Evolutionary conservation across 129 eudicot genomes (phyloP).

Genomic region (Gnaphalium uliginosum): DNA sequence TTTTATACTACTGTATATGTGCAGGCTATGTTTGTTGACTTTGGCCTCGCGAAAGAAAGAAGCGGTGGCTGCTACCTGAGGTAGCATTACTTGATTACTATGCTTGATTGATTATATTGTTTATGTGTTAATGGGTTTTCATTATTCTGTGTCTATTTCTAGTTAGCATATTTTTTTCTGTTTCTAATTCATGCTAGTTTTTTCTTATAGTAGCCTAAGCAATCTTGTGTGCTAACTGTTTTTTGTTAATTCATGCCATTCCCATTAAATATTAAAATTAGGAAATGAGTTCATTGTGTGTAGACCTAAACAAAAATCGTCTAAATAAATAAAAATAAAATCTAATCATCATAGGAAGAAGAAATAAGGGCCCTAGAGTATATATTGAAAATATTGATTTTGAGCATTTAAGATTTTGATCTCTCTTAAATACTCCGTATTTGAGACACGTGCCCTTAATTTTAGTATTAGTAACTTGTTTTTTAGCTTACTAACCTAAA

Average conservation of each 20-base stretch:
- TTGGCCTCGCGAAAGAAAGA: conserved; percentile 96
- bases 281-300: conserved; percentile 10
- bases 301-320: background rate
- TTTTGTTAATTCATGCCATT: background rate
- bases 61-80: conserved; percentile 87
- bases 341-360: background rate
- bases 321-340: background rate
- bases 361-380: background rate
- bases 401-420: background rate
- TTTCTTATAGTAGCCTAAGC: background rate
- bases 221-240: background rate
- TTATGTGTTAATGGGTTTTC: background rate
- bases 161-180: background rate
- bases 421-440: background rate
- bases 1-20: conserved; percentile 12
- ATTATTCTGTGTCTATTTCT: background rate
- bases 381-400: background rate
- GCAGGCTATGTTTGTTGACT: conserved; percentile 99
- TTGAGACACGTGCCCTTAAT: background rate
- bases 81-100: conserved; percentile 33
- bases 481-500: background rate
- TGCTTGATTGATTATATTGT: background rate
- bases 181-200: background rate
- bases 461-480: conserved; percentile 8
- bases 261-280: background rate